Conservation (phyloP, 345 rosid genomes). For the Excoecaria cochinchinensis region DNA sequence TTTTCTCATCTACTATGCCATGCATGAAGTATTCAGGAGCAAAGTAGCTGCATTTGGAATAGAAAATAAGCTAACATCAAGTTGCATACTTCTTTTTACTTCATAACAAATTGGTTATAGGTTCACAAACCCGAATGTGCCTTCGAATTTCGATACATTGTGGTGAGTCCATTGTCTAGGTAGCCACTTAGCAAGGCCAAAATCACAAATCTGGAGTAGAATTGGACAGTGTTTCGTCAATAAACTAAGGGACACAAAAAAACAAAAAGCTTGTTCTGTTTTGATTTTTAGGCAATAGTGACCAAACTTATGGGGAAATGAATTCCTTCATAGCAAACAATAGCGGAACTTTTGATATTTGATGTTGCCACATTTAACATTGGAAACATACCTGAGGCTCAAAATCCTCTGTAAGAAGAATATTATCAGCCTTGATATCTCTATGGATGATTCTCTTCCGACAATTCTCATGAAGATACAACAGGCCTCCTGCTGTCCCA, state of each 20-base stretch:
- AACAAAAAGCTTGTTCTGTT: not conserved
- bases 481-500: conserved; percentile 79
- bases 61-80: conserved; percentile 9
- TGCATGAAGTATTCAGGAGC: conserved; percentile 97
- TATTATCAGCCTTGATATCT: conserved; percentile 92
- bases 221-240: conserved; percentile 11
- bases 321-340: not conserved
- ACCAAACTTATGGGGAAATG: not conserved
- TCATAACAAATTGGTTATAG: not conserved
- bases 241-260: not conserved
- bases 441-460: conserved; percentile 87
- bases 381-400: conserved; percentile 70
- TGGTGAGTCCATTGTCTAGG: conserved; percentile 80
- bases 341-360: conserved; percentile 5
- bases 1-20: conserved; percentile 90
- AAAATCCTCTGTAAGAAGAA: conserved; percentile 82
- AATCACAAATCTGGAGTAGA: conserved; percentile 72
- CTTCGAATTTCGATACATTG: conserved; percentile 86
- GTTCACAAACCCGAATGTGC: conserved; percentile 83
- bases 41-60: conserved; percentile 57
- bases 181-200: conserved; percentile 95
- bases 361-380: conserved; percentile 16
- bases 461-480: conserved; percentile 85
- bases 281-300: not conserved
- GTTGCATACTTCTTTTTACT: not conserved